Conservation (phyloP, 305 asterid species). For the Solanum hybrid region DNA sequence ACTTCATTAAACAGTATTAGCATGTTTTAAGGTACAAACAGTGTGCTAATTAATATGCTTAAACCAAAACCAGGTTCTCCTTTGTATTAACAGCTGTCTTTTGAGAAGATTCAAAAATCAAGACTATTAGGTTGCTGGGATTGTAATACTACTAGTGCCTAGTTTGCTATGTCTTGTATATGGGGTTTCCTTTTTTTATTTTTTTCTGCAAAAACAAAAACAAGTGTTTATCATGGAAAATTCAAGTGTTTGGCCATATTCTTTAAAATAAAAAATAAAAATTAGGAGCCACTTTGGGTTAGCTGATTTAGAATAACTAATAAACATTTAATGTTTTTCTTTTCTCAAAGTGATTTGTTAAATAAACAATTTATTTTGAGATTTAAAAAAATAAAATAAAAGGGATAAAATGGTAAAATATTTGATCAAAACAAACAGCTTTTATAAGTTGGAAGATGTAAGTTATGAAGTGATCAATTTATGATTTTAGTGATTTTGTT, state of each 20-base stretch:
- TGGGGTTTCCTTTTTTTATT: not conserved
- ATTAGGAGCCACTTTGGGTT: not conserved
- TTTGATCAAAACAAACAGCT: not conserved
- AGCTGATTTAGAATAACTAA: not conserved
- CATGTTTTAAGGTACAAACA: slow-evolving; percentile 12
- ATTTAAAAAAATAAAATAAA: not conserved
- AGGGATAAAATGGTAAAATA: not conserved
- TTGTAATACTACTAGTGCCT: not conserved
- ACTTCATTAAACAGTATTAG: not conserved
- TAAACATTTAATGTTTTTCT: not conserved
- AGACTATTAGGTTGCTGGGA: not conserved
- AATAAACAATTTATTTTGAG: not conserved
- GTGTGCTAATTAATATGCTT: slow-evolving; percentile 21
- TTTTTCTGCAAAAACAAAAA: not conserved
- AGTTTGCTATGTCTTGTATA: not conserved
- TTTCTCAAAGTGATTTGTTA: not conserved
- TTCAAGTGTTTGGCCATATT: not conserved
- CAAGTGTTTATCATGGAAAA: not conserved
- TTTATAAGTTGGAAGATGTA: not conserved
- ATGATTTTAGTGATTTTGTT: not conserved
- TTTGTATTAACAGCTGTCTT: not conserved
- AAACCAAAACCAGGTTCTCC: slow-evolving; percentile 1
- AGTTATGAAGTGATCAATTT: not conserved
- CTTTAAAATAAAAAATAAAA: not conserved
- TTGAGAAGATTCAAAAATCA: not conserved